phyloP scores from a whole-genome alignment of 257 asterid species.

The Petunia axillaris region DNA sequence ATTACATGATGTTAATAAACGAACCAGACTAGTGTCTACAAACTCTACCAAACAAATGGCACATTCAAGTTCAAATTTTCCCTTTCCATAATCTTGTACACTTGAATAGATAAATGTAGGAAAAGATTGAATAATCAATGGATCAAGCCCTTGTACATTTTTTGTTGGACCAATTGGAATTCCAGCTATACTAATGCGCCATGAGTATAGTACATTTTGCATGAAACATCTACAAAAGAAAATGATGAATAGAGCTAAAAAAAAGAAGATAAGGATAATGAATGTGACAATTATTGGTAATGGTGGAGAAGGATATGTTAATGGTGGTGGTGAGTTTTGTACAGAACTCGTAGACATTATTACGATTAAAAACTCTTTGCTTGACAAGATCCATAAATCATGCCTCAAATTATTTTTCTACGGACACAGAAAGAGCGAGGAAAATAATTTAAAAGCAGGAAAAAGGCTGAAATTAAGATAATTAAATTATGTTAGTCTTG shows the following conservation, averaged over 20 bases:
- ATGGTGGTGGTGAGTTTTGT: conserved; percentile 19
- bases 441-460: too few species aligned
- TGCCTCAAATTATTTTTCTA: not conserved
- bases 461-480: not conserved
- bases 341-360: not conserved
- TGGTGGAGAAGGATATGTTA: conserved; percentile 48
- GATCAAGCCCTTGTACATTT: conserved; percentile 61
- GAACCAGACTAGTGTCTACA: conserved; percentile 56
- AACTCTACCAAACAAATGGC: conserved; percentile 88
- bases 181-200: conserved; percentile 47
- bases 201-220: conserved; percentile 56
- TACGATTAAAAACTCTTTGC: not conserved
- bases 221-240: conserved; percentile 72
- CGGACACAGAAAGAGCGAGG: not conserved
- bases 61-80: conserved; percentile 80
- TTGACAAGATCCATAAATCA: conserved; percentile 5
- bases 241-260: conserved; percentile 64
- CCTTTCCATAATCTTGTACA: conserved; percentile 69
- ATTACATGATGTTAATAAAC: conserved; percentile 68
- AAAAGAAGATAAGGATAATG: conserved; percentile 61
- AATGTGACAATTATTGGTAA: conserved; percentile 60
- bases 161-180: conserved; percentile 37
- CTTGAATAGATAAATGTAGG: conserved; percentile 71
- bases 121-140: conserved; percentile 54
- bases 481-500: not conserved